Evolutionary conservation across 805 yeast species (phyloP), one percentile per base, ranked within the genome.

Genomic region (Yamadazyma phyllophila): DNA sequence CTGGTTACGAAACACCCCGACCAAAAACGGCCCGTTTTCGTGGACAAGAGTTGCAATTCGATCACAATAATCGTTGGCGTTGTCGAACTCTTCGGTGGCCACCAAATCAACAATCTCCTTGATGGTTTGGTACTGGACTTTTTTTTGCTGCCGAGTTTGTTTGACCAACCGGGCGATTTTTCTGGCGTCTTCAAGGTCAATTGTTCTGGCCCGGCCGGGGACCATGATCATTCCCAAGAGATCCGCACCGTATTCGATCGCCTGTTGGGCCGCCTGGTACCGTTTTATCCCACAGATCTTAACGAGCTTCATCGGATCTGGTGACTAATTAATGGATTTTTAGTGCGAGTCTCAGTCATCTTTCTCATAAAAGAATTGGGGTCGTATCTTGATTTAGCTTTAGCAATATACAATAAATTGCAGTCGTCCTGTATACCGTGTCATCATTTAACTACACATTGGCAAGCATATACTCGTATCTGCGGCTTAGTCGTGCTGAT

Each of bases 1-100:
- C 62, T 91, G 97, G 61, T 94, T 88, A 48, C 91, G 73, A 67
- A 92, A 89, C 2, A 92, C 99, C 1, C 98, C 99, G 2, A 90
- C 97, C 2, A 86, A 62, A 53, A 71, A 79, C 0, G 94, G 94
- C 0, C 90, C 88, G 32, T 67, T 63, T 38, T 62, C 67, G 33
- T 14, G 65, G 46, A 63, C 54, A 35, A 56, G 55, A 16, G 47
- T 39, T 46, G 51, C 40, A 1, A 53, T 31, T 3, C 56, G 48
- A 26, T 54, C 54, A 44, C 73, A 69, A 56, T 73, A 70, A 3
- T 61, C 66, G n/a, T 41, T 53, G 12, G 43, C 49, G 17, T 33
- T 31, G 2, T 39, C 45, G 35, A 57, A 58, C 1, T 44, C 31
- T 39, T 47, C 53, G 1, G 36, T 24, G 8, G 49, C 36, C 27